A percentile compares a stretch with the other conserved stretches of the same genome.
These are phyloP conservation scores for Termitomyces titanicus DNA, from an alignment of 768 basidiomycete genomes.

Conservation along the genomic window DNA sequence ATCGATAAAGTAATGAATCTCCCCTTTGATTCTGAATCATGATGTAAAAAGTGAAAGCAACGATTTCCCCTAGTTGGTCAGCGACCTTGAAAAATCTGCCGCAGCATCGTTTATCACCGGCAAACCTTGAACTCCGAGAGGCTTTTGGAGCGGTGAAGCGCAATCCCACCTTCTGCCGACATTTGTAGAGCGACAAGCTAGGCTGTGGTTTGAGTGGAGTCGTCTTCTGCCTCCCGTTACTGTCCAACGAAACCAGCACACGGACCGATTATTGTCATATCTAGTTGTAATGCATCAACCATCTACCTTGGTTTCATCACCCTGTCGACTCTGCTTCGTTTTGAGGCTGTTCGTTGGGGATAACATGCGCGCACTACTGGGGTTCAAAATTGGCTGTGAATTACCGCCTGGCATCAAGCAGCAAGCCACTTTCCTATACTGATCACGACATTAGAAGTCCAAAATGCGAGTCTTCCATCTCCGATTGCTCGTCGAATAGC, in stretches of 20 bases:
- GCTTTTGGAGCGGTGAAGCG: no score
- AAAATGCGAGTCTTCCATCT: no score
- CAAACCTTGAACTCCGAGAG: background rate
- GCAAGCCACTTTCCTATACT: no score
- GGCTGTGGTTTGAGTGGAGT: background rate
- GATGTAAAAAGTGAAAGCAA: no score
- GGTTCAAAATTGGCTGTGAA: no score
- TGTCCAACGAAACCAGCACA: background rate
- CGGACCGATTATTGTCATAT: background rate
- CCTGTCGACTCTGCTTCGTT: background rate
- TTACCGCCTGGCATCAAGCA: no score
- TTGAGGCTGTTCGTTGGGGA: background rate
- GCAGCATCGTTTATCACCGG: background rate
- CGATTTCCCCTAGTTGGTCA: background rate
- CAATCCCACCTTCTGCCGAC: background rate
- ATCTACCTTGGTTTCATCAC: background rate
- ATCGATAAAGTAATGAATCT: constrained; percentile 9
- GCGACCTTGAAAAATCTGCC: background rate
- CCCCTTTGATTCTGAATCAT: no score
- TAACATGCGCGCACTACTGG: background rate
- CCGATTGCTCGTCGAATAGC: no score
- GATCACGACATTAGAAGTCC: no score
- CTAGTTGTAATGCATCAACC: background rate
- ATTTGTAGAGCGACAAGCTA: background rate
- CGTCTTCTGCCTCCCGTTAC: background rate